A percentile compares a stretch with the other conserved stretches of the same genome.
Conservation (phyloP, 805 yeast species). For the Lipomyces japonicus region DNA sequence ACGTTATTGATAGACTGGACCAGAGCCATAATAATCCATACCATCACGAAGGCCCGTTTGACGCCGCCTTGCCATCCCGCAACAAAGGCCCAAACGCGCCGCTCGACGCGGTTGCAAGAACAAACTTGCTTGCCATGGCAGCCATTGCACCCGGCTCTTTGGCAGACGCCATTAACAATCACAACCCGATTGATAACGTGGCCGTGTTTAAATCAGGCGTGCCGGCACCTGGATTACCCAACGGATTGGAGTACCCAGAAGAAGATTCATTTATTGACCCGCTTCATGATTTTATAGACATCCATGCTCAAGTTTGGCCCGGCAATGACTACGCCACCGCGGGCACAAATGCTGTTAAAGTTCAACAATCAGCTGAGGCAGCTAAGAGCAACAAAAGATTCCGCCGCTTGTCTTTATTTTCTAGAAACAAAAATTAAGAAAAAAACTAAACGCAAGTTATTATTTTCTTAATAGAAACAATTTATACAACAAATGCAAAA, state of each 20-base stretch:
- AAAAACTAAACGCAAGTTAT: too few relatives aligned
- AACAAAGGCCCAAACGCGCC: conserved; percentile 16
- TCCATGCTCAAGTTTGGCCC: conserved; percentile 14
- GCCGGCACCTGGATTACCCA: conserved; percentile 10
- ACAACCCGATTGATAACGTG: conserved; percentile 19
- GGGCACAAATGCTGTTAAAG: neutral
- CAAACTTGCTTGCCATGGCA: conserved; percentile 10
- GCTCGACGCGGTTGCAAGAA: conserved; percentile 15
- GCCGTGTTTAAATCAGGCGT: conserved; percentile 10
- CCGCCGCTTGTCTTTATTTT: neutral
- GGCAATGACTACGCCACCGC: conserved; percentile 15
- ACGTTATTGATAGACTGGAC: conserved; percentile 13
- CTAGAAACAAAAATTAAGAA: too few relatives aligned
- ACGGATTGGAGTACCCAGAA: conserved; percentile 18
- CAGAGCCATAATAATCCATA: neutral
- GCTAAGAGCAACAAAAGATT: neutral
- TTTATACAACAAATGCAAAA: too few relatives aligned
- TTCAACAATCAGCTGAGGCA: neutral
- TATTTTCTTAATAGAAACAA: too few relatives aligned
- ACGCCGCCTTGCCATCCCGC: conserved; percentile 14
- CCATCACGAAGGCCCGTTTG: conserved; percentile 28
- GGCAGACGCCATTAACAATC: conserved; percentile 4
- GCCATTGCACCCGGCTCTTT: conserved; percentile 15
- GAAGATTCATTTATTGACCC: conserved; percentile 1
- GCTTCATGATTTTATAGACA: too few relatives aligned